These are phyloP conservation scores for Vigna trinervia DNA, from an alignment of 306 rosid species.

Conservation along the genomic window DNA sequence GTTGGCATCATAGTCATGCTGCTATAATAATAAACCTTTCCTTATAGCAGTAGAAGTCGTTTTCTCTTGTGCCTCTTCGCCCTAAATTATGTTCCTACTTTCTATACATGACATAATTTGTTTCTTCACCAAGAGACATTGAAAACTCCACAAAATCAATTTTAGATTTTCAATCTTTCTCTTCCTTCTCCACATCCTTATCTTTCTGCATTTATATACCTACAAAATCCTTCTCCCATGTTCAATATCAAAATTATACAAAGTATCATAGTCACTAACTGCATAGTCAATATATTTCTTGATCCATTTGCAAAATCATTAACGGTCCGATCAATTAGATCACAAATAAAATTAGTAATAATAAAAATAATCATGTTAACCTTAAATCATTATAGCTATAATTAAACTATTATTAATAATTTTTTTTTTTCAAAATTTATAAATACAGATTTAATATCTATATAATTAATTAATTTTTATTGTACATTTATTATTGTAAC, in stretches of 20 bases:
- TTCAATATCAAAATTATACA: neutral
- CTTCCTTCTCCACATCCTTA: neutral
- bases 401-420: too few relatives aligned
- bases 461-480: too few relatives aligned
- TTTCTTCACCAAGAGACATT: constrained; percentile 55
- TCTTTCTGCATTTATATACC: constrained; percentile 8
- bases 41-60: constrained; percentile 50
- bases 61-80: constrained; percentile 54
- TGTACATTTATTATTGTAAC: too few relatives aligned
- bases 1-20: constrained; percentile 56
- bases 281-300: too few relatives aligned
- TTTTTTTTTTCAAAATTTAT: fast-evolving
- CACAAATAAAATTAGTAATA: too few relatives aligned
- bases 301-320: too few relatives aligned
- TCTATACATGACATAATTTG: constrained; percentile 46
- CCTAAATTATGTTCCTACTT: constrained; percentile 37
- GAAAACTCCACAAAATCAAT: constrained; percentile 33
- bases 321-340: too few relatives aligned
- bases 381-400: too few relatives aligned
- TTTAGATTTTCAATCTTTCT: constrained; percentile 30
- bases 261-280: too few relatives aligned
- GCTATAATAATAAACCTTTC: constrained; percentile 41
- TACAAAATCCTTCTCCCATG: neutral
- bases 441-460: too few relatives aligned
- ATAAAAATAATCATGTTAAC: too few relatives aligned